Conservation (phyloP, 371 early-diverging fungal genomes). For the Rhizomucor pusillus region DNA sequence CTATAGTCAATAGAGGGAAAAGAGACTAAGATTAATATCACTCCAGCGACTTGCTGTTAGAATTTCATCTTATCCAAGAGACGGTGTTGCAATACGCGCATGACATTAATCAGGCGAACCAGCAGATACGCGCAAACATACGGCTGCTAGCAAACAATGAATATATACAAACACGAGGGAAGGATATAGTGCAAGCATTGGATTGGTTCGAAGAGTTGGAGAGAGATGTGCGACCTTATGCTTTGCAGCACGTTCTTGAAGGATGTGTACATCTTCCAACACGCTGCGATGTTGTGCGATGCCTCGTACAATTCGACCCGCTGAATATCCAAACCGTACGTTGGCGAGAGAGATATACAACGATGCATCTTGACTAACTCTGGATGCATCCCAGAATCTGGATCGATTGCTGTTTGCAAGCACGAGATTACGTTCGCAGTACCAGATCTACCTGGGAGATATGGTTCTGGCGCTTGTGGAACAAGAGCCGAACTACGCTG, state of each 20-base stretch:
- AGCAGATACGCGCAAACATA: conserved; percentile 13
- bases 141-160: conserved; percentile 16
- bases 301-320: conserved; percentile 15
- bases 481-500: conserved; percentile 26
- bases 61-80: conserved; percentile 14
- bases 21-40: not conserved
- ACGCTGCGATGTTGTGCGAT: conserved; percentile 21
- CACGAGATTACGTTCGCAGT: conserved; percentile 19
- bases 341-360: not conserved
- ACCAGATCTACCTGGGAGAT: conserved; percentile 32
- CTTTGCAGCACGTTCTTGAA: conserved; percentile 18
- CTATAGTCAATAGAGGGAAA: not conserved
- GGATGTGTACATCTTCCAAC: conserved; percentile 35
- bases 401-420: conserved; percentile 21
- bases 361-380: too few relatives aligned
- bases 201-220: conserved; percentile 34
- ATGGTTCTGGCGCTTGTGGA: conserved; percentile 33
- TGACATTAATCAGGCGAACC: conserved; percentile 19
- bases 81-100: conserved; percentile 1
- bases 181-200: conserved; percentile 15
- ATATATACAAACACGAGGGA: conserved; percentile 23
- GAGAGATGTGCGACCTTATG: conserved; percentile 3
- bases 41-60: conserved; percentile 12
- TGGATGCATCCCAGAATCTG: conserved; percentile 14
- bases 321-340: conserved; percentile 19